Evolutionary conservation across 345 rosid genomes (phyloP), one percentile per base, ranked within the genome.

Genomic region (Excoecaria agallocha): DNA sequence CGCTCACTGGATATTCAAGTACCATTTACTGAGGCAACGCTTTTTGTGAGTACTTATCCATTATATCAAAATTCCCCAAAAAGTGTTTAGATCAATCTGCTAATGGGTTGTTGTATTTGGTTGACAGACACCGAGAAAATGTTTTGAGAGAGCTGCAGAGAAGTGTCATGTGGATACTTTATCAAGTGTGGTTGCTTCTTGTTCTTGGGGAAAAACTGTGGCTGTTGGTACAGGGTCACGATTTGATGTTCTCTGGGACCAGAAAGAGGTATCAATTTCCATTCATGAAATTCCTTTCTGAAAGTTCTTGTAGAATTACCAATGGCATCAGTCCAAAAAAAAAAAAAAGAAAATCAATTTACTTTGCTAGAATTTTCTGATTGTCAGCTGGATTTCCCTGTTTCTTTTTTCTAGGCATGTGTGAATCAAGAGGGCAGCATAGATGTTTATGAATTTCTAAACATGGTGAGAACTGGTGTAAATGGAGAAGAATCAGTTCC

Each of bases 21-120:
- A 48, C 99, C 99, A 67, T 95, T 95, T 80, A 90, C 94, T 1
- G 99, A 95, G 81, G 99, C 99, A 79, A 95, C 94, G 12, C 84
- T 90, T 22, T 89, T 84, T 86, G 99, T 93, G 77, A 75, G 98
- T 87, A 55, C 12, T 78, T 68, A 64, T 72, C 11, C 22, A 8
- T 57, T 62, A 25, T 71, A 72, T 48, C 75, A 54, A 54, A 64
- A 12, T 9, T n/a, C 46, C 22, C 64, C 69, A 39, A 48, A 80
- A 61, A 69, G 66, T 37, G 38, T 63, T 60, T 17, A 8, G 19
- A 30, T 56, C 67, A 39, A 48, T 59, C 13, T 75, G 19, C 48
- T 70, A 49, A 51, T 59, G 6, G 6, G 2, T 20, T 49, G 13
- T 71, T 77, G 20, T 56, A 8, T 68, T 51, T 70, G 66, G 72